Evolutionary conservation across 179 eudicot genomes (phyloP).

Genomic region (Vitellaria paradoxa): DNA sequence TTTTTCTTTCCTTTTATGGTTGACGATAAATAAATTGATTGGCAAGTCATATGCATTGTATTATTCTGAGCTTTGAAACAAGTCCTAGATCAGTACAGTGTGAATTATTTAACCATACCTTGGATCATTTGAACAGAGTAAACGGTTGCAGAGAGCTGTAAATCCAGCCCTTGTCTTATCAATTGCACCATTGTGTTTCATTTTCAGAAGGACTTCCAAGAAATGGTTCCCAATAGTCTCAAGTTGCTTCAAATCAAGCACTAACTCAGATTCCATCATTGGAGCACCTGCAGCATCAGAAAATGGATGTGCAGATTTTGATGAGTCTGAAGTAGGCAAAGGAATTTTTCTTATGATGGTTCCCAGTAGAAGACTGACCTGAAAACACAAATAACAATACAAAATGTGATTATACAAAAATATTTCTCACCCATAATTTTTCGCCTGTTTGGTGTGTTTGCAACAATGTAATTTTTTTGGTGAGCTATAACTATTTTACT

Average conservation of each 20-base stretch:
- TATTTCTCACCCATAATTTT: constrained; percentile 2
- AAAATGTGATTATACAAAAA: background rate
- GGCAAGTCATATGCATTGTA: background rate
- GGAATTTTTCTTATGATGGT: constrained; percentile 94
- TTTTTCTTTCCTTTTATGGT: background rate
- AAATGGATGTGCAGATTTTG: constrained; percentile 22
- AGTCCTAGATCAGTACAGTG: background rate
- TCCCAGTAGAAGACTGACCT: constrained; percentile 99
- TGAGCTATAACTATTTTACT: background rate
- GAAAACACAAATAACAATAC: constrained; percentile 19
- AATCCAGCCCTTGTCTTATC: constrained; percentile 99
- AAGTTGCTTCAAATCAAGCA: constrained; percentile 82
- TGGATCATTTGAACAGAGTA: constrained; percentile 94
- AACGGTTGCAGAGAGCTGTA: constrained; percentile 97
- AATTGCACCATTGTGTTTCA: constrained; percentile 98
- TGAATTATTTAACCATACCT: constrained; percentile 39
- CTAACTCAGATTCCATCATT: constrained; percentile 36
- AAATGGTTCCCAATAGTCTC: constrained; percentile 91
- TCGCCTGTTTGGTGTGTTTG: background rate
- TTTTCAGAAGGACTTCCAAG: constrained; percentile 89
- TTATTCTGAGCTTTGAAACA: background rate
- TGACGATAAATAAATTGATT: background rate
- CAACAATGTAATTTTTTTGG: background rate
- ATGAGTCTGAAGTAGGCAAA: constrained; percentile 57
- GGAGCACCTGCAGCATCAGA: constrained; percentile 26